Evolutionary conservation across 2,329 filamentous ascomycete species (phyloP), one percentile per base, ranked within the genome.

Genomic region (Geosmithia flava): DNA sequence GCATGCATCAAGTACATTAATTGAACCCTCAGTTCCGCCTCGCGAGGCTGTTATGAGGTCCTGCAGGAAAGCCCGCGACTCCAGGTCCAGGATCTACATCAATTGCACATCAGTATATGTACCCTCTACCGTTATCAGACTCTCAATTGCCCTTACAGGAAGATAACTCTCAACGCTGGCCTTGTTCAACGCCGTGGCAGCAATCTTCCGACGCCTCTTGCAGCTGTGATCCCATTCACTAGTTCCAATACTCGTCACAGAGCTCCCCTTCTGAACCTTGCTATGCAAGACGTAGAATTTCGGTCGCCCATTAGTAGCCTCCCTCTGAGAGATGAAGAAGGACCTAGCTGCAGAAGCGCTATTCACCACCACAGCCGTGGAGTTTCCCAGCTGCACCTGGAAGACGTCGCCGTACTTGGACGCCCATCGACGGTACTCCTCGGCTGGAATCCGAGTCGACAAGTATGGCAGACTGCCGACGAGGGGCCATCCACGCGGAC

Each of bases 221-320:
- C 78, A 83, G n/a, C 76, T 81, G 47, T 83, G 80, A 53, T 83
- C 79, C 78, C 80, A 84, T 0, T 81, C 81, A 0, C 78, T 82
- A 1, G 80, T 84, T 2, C 81, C 81, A 47, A 85, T 82, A 13
- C 58, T 62, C 0, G 58, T 62, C 5, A 62, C 59, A 3, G 58
- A 52, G 1, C 52, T 54, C 11, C 54, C 57, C 1, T 55, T 56
- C 27, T 56, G 59, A 73, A 83, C 23, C 74, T 80, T 58, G 76
- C 78, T 43, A 71, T 81, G 54, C 65, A 79, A 41, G 70, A 82
- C 47, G 78, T 84, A 80, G 47, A 84, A 71, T 16, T 70, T 80
- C 0, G 81, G 81, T 2, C 81, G 71, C 6, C 79, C 83, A 51
- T 83, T 83, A 50, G 83, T 64, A 1, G 80, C 72, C 1, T 79